These are phyloP conservation scores for Glebionis coronaria DNA, from an alignment of 129 eudicot species.

Conservation along the genomic window DNA sequence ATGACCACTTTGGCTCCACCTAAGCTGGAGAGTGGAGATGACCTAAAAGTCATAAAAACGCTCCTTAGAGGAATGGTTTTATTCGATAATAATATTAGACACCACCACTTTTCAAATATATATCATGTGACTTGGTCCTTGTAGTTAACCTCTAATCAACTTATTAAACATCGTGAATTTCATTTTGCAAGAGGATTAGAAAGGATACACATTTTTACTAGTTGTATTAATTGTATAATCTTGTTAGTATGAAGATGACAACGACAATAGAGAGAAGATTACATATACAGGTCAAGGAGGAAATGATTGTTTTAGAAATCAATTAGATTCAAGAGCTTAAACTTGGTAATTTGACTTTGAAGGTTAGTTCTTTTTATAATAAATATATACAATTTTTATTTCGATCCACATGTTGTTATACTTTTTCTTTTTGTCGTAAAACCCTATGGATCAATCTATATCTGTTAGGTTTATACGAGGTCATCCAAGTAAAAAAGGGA, in stretches of 20 bases:
- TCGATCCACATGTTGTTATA: not conserved
- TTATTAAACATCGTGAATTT: not conserved
- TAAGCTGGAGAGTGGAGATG: too few relatives aligned
- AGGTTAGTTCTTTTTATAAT: slow-evolving; percentile 19
- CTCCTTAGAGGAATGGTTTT: too few relatives aligned
- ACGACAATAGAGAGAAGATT: slow-evolving; percentile 36
- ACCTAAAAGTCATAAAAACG: too few relatives aligned
- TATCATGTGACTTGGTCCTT: too few relatives aligned
- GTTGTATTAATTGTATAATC: slow-evolving; percentile 46
- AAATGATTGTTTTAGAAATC: slow-evolving; percentile 27
- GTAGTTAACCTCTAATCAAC: not conserved
- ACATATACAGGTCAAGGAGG: slow-evolving; percentile 49
- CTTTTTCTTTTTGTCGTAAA: slow-evolving; percentile 20
- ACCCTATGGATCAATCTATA: slow-evolving; percentile 40
- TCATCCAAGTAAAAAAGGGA: not conserved
- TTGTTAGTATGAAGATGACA: too few relatives aligned
- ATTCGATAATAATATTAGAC: too few relatives aligned
- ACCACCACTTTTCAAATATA: too few relatives aligned
- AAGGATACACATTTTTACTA: slow-evolving; percentile 34
- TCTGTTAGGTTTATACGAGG: slow-evolving; percentile 51
- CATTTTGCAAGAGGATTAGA: slow-evolving; percentile 30
- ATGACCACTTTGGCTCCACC: too few relatives aligned
- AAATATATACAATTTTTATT: not conserved
- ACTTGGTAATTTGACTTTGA: slow-evolving; percentile 40
- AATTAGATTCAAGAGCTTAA: slow-evolving; percentile 18